phyloP scores from a whole-genome alignment of 176 grass and related monocot species.

The Thalia dealbata region DNA sequence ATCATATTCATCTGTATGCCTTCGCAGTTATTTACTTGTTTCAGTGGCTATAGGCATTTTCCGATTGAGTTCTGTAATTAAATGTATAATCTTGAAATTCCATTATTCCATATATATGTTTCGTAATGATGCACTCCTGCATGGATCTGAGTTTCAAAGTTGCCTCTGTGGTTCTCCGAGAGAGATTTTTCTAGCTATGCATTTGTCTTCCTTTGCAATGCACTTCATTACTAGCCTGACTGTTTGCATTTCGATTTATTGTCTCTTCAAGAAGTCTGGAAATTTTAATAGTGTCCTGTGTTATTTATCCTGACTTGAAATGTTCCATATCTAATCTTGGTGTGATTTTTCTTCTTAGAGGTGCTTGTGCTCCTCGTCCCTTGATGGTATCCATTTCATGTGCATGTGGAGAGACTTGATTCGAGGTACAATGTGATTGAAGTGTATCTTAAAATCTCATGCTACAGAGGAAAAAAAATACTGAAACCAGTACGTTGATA shows the following conservation, averaged over 20 bases:
- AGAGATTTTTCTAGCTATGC: neutral
- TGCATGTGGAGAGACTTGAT: conserved; percentile 59
- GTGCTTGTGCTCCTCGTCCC: conserved; percentile 75
- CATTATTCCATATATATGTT: neutral
- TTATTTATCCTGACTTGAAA: neutral
- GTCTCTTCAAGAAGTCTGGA: neutral
- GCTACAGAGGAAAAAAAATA: neutral
- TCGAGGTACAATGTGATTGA: conserved; percentile 75
- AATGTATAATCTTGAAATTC: neutral
- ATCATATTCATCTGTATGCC: neutral
- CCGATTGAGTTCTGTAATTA: neutral
- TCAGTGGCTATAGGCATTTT: neutral
- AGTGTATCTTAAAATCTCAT: conserved; percentile 26
- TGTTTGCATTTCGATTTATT: neutral
- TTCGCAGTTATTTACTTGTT: neutral
- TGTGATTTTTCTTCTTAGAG: conserved; percentile 38
- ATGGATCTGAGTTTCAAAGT: neutral
- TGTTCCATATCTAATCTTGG: conserved; percentile 4
- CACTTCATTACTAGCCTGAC: neutral
- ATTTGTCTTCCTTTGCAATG: neutral
- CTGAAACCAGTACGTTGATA: neutral
- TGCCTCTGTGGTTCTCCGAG: too few relatives aligned
- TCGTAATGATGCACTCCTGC: neutral
- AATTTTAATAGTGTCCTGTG: neutral
- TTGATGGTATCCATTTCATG: conserved; percentile 94